Base-by-base conservation (phyloP, 352 stramenopile genomes). In the Phytophthora citrophthora region DNA sequence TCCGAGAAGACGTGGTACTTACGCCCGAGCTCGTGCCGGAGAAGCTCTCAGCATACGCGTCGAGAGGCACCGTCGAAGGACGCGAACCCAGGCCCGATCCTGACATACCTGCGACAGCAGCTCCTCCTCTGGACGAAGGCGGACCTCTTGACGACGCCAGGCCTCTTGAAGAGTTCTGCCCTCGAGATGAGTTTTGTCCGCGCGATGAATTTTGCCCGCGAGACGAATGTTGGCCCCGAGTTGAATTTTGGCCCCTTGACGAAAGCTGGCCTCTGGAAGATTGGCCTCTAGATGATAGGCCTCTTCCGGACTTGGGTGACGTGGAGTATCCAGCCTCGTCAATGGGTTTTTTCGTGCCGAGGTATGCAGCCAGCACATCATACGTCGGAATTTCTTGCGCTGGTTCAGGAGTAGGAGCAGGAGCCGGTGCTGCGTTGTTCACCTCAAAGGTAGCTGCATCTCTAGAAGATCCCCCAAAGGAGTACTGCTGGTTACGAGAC, bases 401-500 rank as follows among this genome's bases (percentile, higher is more conserved):
- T 41, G 55, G 68, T 46, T 66, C 56, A 61, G 49, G 39, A 63
- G 52, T 36, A 43, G 32, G 48, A 62, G 61, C 47, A 49, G 34
- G 24, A 47, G 40, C 20, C 44, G 54, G 24, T 18, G 50, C 41
- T 32, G 67, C n/a, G 38, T 63, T 69, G 20, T 57, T 66, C 13
- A 59, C 44, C 47, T 62, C 61, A 16, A 68, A 68, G 27, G 36
- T 29, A 26, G 68, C 34, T 9, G 10, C 31, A 27, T 44, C 57
- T 47, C 50, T 64, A 1, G 39, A 18, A 10, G 66, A 75, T 0
- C 54, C 63, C 47, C 51, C 70, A 51, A 75, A 75, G 13, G 65
- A 70, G 34, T 81, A 79, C 50, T 79, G 58, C n/a, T 79, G 61
- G 45, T 81, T 81, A 26, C 66, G 69, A 24, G 65, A 75, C 24